Base-by-base conservation (phyloP, 1,284 basidiomycete species). In the Ganoderma sp. region DNA sequence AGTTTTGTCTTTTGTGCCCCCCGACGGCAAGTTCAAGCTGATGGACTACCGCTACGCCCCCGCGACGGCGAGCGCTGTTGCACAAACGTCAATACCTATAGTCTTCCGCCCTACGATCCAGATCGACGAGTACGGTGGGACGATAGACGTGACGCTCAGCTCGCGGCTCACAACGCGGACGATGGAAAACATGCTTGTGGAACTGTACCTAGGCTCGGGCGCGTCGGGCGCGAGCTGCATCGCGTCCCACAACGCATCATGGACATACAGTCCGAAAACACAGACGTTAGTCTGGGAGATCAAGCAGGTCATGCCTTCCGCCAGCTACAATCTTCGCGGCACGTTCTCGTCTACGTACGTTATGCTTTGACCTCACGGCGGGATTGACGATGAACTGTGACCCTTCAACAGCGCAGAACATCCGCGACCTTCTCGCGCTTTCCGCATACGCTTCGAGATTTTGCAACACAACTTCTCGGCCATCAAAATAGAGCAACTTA, bases 1-100 rank as follows among this genome's bases (percentile, higher is more conserved):
- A 72, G 82, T 87, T 0, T 83, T 99, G 64, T 97, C 95, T 1
- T 99, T 99, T 78, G 90, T 99, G 56, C 97, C 97, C 3, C 97
- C 97, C 1, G 97, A 99, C 75, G 97, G 97, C 12, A 88, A 88
- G 70, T 99, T 98, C 80, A 88, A 88, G 50, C 84, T 98, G 37
- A 88, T 93, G 78, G 93, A 96, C 75, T 98, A 98, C 77, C 91
- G 93, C 39, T 91, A 90, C 74, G 67, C 73, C 25, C 77, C 77
- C 5, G 74, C 76, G 1, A 76, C 78, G 2, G 80, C 82, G 12
- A 83, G 81, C 61, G 82, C 74, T 0, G 66, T 75, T 39, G 73
- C 86, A 58, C 83, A 82, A 56, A 82, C 89, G 15, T 84, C 89
- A 5, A 78, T 95, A 6, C 93, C 95, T 0, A 83, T 95, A 64